Conservation (phyloP, 192 early-diverging fungal species). For the Backusella sp. region DNA sequence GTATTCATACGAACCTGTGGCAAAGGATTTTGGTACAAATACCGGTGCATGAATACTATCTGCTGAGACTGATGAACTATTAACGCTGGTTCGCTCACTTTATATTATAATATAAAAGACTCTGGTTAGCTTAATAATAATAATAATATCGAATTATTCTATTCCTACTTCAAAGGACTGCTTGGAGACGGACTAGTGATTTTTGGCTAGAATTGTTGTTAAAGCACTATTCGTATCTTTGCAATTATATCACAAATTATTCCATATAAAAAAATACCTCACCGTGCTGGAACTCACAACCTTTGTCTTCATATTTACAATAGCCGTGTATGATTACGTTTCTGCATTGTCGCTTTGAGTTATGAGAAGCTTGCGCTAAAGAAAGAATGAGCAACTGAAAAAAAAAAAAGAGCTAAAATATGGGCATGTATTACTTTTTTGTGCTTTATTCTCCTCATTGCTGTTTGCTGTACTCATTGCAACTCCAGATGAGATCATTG, state of each 20-base stretch:
- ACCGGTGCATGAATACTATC: conserved; percentile 51
- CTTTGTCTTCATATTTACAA: conserved; percentile 75
- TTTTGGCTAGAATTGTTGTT: background rate
- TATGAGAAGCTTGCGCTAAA: background rate
- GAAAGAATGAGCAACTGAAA: background rate
- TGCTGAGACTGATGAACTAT: conserved; percentile 41
- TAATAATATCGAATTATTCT: background rate
- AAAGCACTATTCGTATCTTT: background rate
- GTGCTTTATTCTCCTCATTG: background rate
- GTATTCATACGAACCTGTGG: background rate
- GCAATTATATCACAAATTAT: background rate
- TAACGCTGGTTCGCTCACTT: background rate
- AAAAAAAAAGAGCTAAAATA: background rate
- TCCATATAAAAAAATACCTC: conserved; percentile 27
- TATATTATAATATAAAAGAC: background rate
- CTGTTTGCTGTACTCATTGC: background rate
- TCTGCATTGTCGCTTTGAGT: conserved; percentile 51
- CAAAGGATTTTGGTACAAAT: conserved; percentile 49
- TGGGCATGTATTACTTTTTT: background rate
- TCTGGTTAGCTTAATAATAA: background rate
- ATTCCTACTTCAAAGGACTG: conserved; percentile 1
- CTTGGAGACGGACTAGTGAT: background rate
- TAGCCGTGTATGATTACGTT: conserved; percentile 78
- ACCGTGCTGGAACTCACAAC: conserved; percentile 80
- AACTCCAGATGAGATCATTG: background rate